A percentile compares a stretch with the other conserved stretches of the same genome.
These are phyloP conservation scores for Amaranthus hypochondriacus DNA, from an alignment of 148 eudicot genomes.

Conservation along the genomic window DNA sequence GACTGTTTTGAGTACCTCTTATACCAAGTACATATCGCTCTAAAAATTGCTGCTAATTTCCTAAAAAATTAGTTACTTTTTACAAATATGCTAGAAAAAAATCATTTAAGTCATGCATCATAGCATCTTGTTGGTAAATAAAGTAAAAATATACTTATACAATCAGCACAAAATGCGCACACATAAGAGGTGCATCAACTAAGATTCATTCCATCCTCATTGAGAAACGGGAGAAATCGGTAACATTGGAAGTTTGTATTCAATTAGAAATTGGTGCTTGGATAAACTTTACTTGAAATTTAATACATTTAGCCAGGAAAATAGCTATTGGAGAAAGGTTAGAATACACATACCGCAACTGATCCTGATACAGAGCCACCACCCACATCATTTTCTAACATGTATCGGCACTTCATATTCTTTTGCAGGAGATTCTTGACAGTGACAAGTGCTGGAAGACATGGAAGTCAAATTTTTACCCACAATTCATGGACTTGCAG, in stretches of 20 bases:
- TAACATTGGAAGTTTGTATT: too few relatives aligned
- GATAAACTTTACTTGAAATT: not conserved
- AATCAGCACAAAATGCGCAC: too few relatives aligned
- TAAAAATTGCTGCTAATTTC: too few relatives aligned
- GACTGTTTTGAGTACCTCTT: too few relatives aligned
- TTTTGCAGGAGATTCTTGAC: slow-evolving; percentile 78
- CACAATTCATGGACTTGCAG: not conserved
- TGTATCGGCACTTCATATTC: slow-evolving; percentile 77
- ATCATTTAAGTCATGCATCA: too few relatives aligned
- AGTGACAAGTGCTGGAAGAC: slow-evolving; percentile 81
- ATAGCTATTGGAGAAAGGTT: not conserved
- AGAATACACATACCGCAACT: slow-evolving; percentile 51
- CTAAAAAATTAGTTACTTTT: too few relatives aligned
- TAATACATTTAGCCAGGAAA: not conserved
- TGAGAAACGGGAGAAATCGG: not conserved
- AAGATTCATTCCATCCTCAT: not conserved
- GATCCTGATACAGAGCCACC: slow-evolving; percentile 95
- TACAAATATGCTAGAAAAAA: too few relatives aligned
- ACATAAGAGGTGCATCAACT: not conserved
- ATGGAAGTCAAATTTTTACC: not conserved
- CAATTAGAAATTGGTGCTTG: too few relatives aligned
- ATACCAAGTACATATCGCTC: too few relatives aligned
- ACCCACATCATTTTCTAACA: slow-evolving; percentile 92
- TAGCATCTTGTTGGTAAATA: too few relatives aligned
- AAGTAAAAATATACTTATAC: too few relatives aligned